phyloP scores from a whole-genome alignment of 768 basidiomycete species.

The Tylopilus intermedius region DNA sequence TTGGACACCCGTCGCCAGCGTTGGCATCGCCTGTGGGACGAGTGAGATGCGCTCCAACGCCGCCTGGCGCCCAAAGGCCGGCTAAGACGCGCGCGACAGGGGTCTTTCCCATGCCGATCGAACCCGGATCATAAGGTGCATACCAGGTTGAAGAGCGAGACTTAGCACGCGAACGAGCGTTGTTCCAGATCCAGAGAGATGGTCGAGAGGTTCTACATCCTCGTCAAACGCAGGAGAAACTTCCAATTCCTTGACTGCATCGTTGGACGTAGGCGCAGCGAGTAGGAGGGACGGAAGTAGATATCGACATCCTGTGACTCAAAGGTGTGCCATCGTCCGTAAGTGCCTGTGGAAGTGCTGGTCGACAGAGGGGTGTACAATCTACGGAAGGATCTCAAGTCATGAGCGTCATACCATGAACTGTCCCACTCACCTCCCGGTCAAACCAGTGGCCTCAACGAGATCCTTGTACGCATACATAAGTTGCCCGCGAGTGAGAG shows the following conservation, averaged over 20 bases:
- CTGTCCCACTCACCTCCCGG: slow-evolving; percentile 40
- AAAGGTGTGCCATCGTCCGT: slow-evolving; percentile 40
- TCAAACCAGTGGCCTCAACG: slow-evolving; percentile 90
- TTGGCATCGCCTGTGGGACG: no score
- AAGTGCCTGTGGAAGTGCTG: slow-evolving; percentile 41
- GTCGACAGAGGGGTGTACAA: slow-evolving; percentile 81
- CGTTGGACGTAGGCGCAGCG: not conserved
- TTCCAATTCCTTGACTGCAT: slow-evolving; percentile 1
- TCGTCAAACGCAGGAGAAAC: not conserved
- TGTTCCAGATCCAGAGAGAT: no score
- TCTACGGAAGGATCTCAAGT: slow-evolving; percentile 31
- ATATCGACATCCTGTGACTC: slow-evolving; percentile 67
- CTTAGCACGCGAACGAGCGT: no score
- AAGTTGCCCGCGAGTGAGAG: slow-evolving; percentile 50
- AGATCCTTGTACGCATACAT: slow-evolving; percentile 98
- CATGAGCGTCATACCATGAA: not conserved
- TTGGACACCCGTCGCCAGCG: no score
- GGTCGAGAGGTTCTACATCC: no score
- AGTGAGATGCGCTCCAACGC: no score
- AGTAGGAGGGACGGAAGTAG: slow-evolving; percentile 44
- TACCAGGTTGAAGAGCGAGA: no score
- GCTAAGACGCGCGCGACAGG: no score
- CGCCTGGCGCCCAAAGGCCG: no score
- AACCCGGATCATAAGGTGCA: no score
- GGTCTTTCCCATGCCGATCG: no score